A percentile compares a stretch with the other conserved stretches of the same genome.
phyloP scores from a whole-genome alignment of 768 basidiomycete genomes.

The Phylloporus sp. region DNA sequence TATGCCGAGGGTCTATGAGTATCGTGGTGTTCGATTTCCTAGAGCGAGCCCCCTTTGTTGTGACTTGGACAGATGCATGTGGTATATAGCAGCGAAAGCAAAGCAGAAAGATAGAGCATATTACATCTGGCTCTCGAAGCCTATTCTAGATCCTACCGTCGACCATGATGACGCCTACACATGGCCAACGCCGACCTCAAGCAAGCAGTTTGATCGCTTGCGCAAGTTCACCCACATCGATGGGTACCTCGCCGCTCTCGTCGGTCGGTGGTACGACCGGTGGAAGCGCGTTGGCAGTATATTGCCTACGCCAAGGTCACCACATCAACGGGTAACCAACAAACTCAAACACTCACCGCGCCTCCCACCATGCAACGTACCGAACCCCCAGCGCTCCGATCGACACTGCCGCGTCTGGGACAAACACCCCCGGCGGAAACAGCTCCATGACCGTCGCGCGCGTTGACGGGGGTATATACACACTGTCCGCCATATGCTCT shows the following conservation, averaged over 20 bases:
- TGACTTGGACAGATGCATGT: no score
- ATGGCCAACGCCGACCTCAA: no score
- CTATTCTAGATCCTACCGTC: no score
- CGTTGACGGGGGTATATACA: constrained; percentile 62
- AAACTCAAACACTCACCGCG: constrained; percentile 23
- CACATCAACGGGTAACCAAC: neutral
- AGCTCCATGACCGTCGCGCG: constrained; percentile 71
- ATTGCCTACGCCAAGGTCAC: constrained; percentile 28
- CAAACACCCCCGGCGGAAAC: constrained; percentile 63
- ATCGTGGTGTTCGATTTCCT: no score
- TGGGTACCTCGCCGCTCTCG: neutral
- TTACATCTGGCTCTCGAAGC: no score
- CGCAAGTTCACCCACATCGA: neutral
- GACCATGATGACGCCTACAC: no score
- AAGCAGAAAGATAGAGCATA: no score
- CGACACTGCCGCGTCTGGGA: constrained; percentile 56
- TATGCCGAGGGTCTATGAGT: constrained; percentile 19
- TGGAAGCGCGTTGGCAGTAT: constrained; percentile 33
- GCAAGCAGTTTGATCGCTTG: neutral
- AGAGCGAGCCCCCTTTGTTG: no score
- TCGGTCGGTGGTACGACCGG: neutral
- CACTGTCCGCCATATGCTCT: constrained; percentile 56
- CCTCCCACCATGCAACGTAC: constrained; percentile 57
- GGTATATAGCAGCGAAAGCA: no score
- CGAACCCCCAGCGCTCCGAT: constrained; percentile 47